phyloP scores from a whole-genome alignment of 495 filamentous ascomycete species.

The Letharia lupina region DNA sequence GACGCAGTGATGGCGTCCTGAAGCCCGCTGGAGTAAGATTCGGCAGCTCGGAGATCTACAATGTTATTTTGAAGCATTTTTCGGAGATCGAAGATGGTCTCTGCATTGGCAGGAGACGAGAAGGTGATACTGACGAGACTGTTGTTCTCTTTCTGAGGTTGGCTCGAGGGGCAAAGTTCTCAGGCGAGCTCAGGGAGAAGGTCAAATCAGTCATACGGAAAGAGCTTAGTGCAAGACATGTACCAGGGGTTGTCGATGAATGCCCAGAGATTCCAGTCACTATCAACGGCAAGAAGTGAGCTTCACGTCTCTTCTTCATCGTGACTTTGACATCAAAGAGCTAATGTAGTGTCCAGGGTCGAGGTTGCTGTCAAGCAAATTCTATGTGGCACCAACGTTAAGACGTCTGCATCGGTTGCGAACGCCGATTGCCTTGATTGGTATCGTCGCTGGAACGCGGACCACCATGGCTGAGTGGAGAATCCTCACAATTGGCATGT shows the following conservation, averaged over 20 bases:
- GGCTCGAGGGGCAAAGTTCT: slow-evolving; percentile 44
- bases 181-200: slow-evolving; percentile 41
- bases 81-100: slow-evolving; percentile 71
- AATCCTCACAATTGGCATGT: too few relatives aligned
- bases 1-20: slow-evolving; percentile 81
- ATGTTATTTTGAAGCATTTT: slow-evolving; percentile 75
- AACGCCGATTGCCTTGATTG: slow-evolving; percentile 78
- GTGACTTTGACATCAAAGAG: background rate
- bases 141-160: slow-evolving; percentile 83
- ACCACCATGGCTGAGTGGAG: slow-evolving; percentile 54
- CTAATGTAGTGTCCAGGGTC: slow-evolving; percentile 42
- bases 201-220: slow-evolving; percentile 58
- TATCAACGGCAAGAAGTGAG: slow-evolving; percentile 81
- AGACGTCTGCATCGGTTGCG: slow-evolving; percentile 76
- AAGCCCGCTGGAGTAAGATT: slow-evolving; percentile 86
- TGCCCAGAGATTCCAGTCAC: slow-evolving; percentile 79
- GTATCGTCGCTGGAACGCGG: slow-evolving; percentile 65
- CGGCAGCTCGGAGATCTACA: slow-evolving; percentile 87
- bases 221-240: slow-evolving; percentile 77
- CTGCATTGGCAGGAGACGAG: slow-evolving; percentile 69
- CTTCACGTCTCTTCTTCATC: background rate
- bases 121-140: slow-evolving; percentile 68
- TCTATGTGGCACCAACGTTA: slow-evolving; percentile 74
- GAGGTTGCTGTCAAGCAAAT: slow-evolving; percentile 93
- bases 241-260: slow-evolving; percentile 71